Conservation (phyloP, 768 basidiomycete genomes). For the Astraeus odoratus region DNA sequence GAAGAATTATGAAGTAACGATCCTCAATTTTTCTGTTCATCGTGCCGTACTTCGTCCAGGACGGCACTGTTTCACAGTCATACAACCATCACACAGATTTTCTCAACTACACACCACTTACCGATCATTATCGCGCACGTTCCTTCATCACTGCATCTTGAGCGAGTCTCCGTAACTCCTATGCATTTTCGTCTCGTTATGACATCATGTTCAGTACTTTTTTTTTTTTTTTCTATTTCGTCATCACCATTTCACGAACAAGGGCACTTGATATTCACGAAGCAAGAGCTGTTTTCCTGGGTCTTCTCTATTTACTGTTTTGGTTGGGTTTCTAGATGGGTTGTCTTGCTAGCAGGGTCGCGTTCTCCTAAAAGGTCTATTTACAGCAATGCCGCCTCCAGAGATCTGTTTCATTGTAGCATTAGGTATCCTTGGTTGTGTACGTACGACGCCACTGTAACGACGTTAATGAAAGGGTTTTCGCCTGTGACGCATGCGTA, state of each 20-base stretch:
- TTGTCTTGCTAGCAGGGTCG: neutral
- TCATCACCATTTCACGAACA: no score
- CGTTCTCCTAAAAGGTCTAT: neutral
- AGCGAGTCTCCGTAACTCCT: no score
- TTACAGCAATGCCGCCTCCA: neutral
- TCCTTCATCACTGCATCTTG: no score
- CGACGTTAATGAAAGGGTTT: no score
- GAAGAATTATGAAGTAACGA: neutral
- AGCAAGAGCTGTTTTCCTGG: conserved; percentile 2
- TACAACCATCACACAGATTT: neutral
- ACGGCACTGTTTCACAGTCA: neutral
- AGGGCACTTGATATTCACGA: conserved; percentile 2
- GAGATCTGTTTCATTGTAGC: neutral
- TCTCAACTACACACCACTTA: neutral
- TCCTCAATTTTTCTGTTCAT: neutral
- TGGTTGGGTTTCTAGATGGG: neutral
- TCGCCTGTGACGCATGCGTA: no score
- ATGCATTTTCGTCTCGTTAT: no score
- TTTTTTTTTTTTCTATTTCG: no score
- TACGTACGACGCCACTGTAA: neutral
- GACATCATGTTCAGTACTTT: no score
- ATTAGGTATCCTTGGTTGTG: neutral
- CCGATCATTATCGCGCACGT: neutral
- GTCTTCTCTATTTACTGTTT: neutral
- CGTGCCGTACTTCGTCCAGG: neutral